Evolutionary conservation across 371 early-diverging fungal genomes (phyloP).

Genomic region (Mucor lusitanicus): DNA sequence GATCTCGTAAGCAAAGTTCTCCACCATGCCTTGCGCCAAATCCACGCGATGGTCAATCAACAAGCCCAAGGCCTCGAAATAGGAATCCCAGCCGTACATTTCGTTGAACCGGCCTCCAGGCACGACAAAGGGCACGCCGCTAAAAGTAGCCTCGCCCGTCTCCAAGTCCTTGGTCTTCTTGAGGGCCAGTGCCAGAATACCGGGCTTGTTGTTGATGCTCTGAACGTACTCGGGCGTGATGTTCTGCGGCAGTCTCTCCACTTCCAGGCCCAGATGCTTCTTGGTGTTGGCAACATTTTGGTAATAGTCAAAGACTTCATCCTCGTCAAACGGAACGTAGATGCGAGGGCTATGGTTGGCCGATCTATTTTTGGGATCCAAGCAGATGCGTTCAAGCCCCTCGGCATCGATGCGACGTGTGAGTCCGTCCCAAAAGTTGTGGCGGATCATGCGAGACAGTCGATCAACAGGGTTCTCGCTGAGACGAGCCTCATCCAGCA

Average conservation of each 20-base stretch:
- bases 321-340: constrained; percentile 83
- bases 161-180: constrained; percentile 46
- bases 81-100: constrained; percentile 97
- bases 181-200: constrained; percentile 83
- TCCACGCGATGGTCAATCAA: constrained; percentile 77
- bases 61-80: constrained; percentile 89
- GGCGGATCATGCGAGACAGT: constrained; percentile 84
- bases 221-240: constrained; percentile 89
- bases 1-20: constrained; percentile 92
- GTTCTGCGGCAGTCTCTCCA: constrained; percentile 76
- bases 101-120: constrained; percentile 97
- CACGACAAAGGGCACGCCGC: constrained; percentile 89
- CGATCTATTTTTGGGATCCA: constrained; percentile 85
- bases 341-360: constrained; percentile 75
- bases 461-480: constrained; percentile 91
- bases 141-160: constrained; percentile 47
- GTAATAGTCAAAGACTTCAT: constrained; percentile 76
- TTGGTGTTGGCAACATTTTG: constrained; percentile 56
- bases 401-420: constrained; percentile 89
- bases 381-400: constrained; percentile 83
- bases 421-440: constrained; percentile 90
- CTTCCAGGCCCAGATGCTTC: constrained; percentile 71
- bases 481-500: constrained; percentile 79
- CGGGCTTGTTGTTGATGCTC: constrained; percentile 80
- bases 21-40: constrained; percentile 89